These are phyloP conservation scores for Elongisporangium prolatum DNA, from an alignment of 352 stramenopile genomes.

Conservation along the genomic window DNA sequence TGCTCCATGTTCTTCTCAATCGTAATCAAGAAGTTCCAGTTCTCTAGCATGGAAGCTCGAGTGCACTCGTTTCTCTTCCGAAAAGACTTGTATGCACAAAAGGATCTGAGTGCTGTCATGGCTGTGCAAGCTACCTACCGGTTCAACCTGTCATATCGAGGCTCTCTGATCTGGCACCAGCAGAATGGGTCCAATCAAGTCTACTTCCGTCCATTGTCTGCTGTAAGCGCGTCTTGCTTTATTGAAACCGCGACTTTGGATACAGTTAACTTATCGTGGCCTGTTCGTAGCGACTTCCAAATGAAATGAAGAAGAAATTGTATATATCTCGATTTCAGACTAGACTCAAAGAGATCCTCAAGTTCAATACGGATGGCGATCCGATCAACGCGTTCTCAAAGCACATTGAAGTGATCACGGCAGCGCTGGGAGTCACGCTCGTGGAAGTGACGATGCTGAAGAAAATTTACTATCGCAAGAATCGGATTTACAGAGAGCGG, in stretches of 20 bases:
- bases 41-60: slow-evolving; percentile 57
- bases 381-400: slow-evolving; percentile 62
- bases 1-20: slow-evolving; percentile 49
- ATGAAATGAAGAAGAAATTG: slow-evolving; percentile 76
- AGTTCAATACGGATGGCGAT: slow-evolving; percentile 71
- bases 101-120: slow-evolving; percentile 58
- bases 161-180: slow-evolving; percentile 67
- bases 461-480: slow-evolving; percentile 37
- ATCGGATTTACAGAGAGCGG: slow-evolving; percentile 14
- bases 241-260: background rate
- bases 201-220: slow-evolving; percentile 56
- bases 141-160: slow-evolving; percentile 59
- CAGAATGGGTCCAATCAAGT: slow-evolving; percentile 31
- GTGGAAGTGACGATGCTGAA: slow-evolving; percentile 53
- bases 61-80: slow-evolving; percentile 62
- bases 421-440: slow-evolving; percentile 46
- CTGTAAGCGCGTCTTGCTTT: slow-evolving; percentile 22
- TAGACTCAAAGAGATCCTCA: slow-evolving; percentile 72
- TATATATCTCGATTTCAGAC: slow-evolving; percentile 59
- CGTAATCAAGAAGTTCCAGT: slow-evolving; percentile 58
- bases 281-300: slow-evolving; percentile 41
- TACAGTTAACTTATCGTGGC: background rate
- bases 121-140: slow-evolving; percentile 63
- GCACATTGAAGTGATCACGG: slow-evolving; percentile 70
- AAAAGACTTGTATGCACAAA: slow-evolving; percentile 56